These are phyloP conservation scores for Fusarium algeriense DNA, from an alignment of 2,329 filamentous ascomycete species.

Conservation along the genomic window DNA sequence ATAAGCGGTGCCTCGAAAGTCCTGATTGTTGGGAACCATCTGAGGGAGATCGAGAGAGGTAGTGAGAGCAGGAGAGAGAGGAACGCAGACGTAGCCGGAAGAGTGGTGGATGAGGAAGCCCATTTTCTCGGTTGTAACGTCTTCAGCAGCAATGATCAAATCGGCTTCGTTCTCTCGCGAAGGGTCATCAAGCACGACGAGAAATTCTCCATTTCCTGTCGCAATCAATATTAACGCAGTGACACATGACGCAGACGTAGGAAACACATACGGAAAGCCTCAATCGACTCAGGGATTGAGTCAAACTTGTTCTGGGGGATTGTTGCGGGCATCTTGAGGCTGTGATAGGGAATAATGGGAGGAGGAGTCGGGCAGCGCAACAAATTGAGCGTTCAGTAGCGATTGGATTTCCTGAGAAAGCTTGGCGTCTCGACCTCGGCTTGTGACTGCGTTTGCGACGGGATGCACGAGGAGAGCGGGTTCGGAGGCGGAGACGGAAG, in stretches of 20 bases:
- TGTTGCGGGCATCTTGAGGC: constrained; percentile 61
- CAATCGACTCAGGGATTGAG: constrained; percentile 73
- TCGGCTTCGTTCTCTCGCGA: constrained; percentile 98
- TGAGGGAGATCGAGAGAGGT: constrained; percentile 81
- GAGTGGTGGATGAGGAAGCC: constrained; percentile 95
- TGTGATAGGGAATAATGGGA: constrained; percentile 1
- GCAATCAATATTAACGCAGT: constrained; percentile 24
- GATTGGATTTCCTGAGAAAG: constrained; percentile 2
- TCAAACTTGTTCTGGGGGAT: constrained; percentile 69
- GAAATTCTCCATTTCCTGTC: constrained; percentile 84
- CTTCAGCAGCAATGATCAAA: constrained; percentile 91
- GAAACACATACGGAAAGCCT: constrained; percentile 70
- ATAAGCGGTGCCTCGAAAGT: constrained; percentile 93
- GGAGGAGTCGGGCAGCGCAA: constrained; percentile 8
- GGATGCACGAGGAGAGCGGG: constrained; percentile 39
- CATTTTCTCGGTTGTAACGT: constrained; percentile 89
- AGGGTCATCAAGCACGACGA: constrained; percentile 93
- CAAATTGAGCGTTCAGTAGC: neutral
- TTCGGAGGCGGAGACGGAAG: constrained; percentile 41
- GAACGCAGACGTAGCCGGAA: constrained; percentile 91
- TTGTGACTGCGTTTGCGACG: constrained; percentile 33
- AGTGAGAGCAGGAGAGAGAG: constrained; percentile 78
- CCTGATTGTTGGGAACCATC: constrained; percentile 83
- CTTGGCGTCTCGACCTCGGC: constrained; percentile 36
- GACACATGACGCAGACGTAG: neutral